A percentile compares a stretch with the other conserved stretches of the same genome.
These are phyloP conservation scores for Trifolium subterraneum DNA, from an alignment of 306 rosid species.

Conservation along the genomic window DNA sequence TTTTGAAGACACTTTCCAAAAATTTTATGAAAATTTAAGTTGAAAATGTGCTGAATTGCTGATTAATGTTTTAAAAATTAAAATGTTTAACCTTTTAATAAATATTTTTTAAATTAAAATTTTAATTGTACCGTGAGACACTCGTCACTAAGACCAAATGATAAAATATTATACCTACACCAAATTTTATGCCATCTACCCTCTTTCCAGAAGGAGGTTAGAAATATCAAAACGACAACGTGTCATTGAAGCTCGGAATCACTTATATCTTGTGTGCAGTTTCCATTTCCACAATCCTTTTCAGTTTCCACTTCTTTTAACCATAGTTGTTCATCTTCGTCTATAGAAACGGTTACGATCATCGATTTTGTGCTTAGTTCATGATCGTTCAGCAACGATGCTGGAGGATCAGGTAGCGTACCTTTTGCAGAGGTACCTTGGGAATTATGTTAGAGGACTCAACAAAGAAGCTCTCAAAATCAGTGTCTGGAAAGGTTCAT, in stretches of 20 bases:
- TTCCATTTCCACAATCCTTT: not conserved
- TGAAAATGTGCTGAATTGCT: too few species aligned
- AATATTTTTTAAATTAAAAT: too few species aligned
- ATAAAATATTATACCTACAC: not conserved
- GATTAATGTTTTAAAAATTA: too few species aligned
- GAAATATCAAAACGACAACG: slow-evolving; percentile 30
- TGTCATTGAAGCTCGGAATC: slow-evolving; percentile 53
- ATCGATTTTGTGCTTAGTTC: slow-evolving; percentile 21
- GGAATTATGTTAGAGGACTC: slow-evolving; percentile 90
- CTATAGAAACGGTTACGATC: slow-evolving; percentile 36
- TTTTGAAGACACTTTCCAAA: too few species aligned
- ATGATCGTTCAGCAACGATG: slow-evolving; percentile 60
- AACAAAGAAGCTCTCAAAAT: slow-evolving; percentile 96
- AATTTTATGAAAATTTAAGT: too few species aligned
- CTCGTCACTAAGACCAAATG: too few species aligned
- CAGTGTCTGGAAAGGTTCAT: slow-evolving; percentile 95
- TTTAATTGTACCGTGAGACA: too few species aligned
- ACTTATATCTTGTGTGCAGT: slow-evolving; percentile 1
- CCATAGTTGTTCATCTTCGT: not conserved
- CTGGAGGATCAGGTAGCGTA: slow-evolving; percentile 98
- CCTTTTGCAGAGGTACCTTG: slow-evolving; percentile 96
- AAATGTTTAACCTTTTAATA: too few species aligned
- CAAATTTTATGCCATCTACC: not conserved
- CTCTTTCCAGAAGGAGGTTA: slow-evolving; percentile 19
- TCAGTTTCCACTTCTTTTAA: not conserved